A percentile compares a stretch with the other conserved stretches of the same genome.
phyloP scores from a whole-genome alignment of 257 asterid species.

The Capsicum baccatum region DNA sequence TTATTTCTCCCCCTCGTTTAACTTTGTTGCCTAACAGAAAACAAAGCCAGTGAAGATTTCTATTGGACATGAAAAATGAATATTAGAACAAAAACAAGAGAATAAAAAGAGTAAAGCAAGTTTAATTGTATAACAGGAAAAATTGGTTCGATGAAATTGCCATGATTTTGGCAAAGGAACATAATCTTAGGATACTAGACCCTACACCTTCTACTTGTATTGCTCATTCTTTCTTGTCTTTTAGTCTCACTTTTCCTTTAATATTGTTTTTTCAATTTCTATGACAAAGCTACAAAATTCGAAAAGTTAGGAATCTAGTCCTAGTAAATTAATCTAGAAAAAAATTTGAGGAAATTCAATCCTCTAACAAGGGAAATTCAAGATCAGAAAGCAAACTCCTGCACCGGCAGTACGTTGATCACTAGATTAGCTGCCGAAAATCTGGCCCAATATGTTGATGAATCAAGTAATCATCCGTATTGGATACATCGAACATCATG shows the following conservation, averaged over 20 bases:
- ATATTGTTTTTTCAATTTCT: not conserved
- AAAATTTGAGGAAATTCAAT: not conserved
- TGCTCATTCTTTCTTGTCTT: slow-evolving; percentile 9
- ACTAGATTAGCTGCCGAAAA: slow-evolving; percentile 69
- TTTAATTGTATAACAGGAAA: slow-evolving; percentile 22
- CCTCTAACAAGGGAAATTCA: not conserved
- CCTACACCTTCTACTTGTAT: slow-evolving; percentile 34
- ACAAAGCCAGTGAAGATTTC: not conserved
- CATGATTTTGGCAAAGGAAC: slow-evolving; percentile 44
- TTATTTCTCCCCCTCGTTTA: not conserved
- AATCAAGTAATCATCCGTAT: slow-evolving; percentile 77
- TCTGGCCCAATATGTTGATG: slow-evolving; percentile 85
- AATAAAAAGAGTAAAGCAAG: not conserved
- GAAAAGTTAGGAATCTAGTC: slow-evolving; percentile 54
- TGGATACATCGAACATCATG: slow-evolving; percentile 70
- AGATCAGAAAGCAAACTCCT: not conserved
- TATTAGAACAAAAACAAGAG: not conserved
- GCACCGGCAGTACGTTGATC: not conserved
- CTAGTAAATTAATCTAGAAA: slow-evolving; percentile 15
- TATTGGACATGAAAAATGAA: not conserved
- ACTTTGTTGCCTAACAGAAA: not conserved
- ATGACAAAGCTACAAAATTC: slow-evolving; percentile 44
- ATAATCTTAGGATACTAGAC: slow-evolving; percentile 42
- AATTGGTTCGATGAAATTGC: slow-evolving; percentile 44
- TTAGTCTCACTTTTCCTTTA: slow-evolving; percentile 8